phyloP scores from a whole-genome alignment of 345 rosid genomes.

The Adansonia digitata region DNA sequence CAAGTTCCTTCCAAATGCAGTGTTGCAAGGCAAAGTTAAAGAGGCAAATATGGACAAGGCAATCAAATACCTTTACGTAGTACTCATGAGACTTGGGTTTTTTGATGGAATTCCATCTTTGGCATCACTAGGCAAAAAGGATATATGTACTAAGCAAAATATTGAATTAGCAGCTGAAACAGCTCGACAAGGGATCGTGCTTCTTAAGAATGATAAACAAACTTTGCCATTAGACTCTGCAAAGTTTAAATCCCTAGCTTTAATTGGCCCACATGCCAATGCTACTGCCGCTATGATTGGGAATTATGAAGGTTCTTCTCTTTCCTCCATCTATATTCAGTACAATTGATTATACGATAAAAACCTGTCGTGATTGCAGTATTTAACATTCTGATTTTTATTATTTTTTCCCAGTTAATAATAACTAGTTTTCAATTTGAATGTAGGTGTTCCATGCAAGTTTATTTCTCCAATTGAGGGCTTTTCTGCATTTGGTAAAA shows the following conservation, averaged over 20 bases:
- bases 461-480: conserved; percentile 30
- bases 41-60: conserved; percentile 31
- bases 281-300: conserved; percentile 36
- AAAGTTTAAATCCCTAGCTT: conserved; percentile 18
- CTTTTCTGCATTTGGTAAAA: conserved; percentile 18
- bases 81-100: conserved; percentile 42
- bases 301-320: conserved; percentile 43
- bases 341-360: too few species aligned
- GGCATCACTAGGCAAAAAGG: conserved; percentile 23
- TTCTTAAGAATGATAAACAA: conserved; percentile 28
- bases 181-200: conserved; percentile 45
- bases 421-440: too few species aligned
- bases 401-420: too few species aligned
- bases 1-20: conserved; percentile 13
- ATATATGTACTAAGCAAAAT: conserved; percentile 22
- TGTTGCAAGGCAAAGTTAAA: conserved; percentile 27
- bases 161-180: conserved; percentile 35
- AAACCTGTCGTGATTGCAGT: too few species aligned
- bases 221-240: conserved; percentile 25
- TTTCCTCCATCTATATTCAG: too few species aligned
- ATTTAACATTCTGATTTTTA: too few species aligned
- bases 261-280: conserved; percentile 44
- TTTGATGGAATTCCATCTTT: conserved; percentile 37
- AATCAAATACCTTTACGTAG: conserved; percentile 26
- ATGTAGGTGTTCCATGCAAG: conserved; percentile 41